Base-by-base conservation (phyloP, 2,329 filamentous ascomycete genomes). In the Botrytis byssoidea region DNA sequence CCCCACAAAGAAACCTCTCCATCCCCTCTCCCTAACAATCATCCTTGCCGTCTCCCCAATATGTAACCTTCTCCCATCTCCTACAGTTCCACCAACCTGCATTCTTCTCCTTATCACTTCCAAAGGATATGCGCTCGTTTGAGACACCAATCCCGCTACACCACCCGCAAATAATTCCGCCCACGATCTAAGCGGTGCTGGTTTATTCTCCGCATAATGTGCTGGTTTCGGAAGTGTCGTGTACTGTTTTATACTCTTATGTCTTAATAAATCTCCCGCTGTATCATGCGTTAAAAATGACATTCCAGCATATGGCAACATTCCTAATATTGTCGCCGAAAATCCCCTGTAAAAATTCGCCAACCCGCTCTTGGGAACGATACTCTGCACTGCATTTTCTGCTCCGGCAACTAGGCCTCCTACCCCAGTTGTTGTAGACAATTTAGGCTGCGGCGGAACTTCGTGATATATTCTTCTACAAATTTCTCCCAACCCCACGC, bases 261-360 rank as follows among this genome's bases (percentile, higher is more conserved):
- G 87, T 29, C 95, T 93, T 78, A 99, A 87, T 65, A 96, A 80
- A 82, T 99, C 96, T 75, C 93, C 93, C 59, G 92, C 89, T 7
- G 93, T 94, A 82, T 99, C 96, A 84, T 99, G 96, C 0, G 94
- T 97, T 59, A 99, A 88, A 84, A 99, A 99, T 1, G 94, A 97
- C 80, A 97, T 91, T 79, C 96, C 96, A 1, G 96, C 96, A 80
- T 99, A 99, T 0, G 96, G 96, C 0, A 99, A 85, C 95, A 99
- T 99, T 78, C 96, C 96, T 74, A 97, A 86, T 8, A 99, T 83
- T 0, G 96, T 98, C 0, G 95, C 93, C 0, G 90, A 89, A 82
- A 99, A 99, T 68, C 96, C 96, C 67, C 96, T 90, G 83, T 98
- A 99, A 82, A 99, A 99, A 83, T 99, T 99, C 73, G 89, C 83